Conservation (phyloP, 495 filamentous ascomycete species). For the Aspergillus mulundensis region DNA sequence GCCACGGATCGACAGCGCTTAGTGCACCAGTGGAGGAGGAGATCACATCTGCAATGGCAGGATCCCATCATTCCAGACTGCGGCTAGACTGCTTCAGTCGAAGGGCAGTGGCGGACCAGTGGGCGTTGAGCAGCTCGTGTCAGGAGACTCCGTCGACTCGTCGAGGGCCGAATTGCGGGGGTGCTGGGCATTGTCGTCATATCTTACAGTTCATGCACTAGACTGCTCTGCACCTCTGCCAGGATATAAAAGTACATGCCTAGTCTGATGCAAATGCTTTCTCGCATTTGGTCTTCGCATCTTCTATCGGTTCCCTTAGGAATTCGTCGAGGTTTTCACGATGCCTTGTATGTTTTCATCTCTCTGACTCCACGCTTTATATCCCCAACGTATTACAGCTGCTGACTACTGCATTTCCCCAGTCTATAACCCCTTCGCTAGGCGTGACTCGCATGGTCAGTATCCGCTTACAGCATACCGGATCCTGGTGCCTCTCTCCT, state of each 20-base stretch:
- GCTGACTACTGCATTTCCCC: not conserved
- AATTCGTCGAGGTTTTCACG: not conserved
- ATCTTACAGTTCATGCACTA: not conserved
- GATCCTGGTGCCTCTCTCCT: slow-evolving; percentile 64
- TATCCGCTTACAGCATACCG: slow-evolving; percentile 56
- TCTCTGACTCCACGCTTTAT: not conserved
- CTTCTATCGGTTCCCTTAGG: not conserved
- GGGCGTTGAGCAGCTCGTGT: slow-evolving; percentile 3
- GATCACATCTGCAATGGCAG: not conserved
- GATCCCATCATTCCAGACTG: not conserved
- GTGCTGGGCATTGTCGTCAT: slow-evolving; percentile 5
- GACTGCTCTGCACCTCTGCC: too few species aligned
- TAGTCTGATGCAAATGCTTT: too few species aligned
- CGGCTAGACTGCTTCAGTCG: not conserved
- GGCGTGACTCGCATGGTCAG: slow-evolving; percentile 54
- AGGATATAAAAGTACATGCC: not conserved
- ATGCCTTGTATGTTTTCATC: slow-evolving; percentile 7
- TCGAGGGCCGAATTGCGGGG: too few species aligned
- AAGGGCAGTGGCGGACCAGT: slow-evolving; percentile 14
- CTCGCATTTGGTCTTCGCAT: too few species aligned
- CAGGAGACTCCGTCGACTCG: slow-evolving; percentile 15
- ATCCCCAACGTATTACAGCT: not conserved
- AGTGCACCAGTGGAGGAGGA: not conserved
- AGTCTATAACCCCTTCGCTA: slow-evolving; percentile 59
- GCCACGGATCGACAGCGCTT: slow-evolving; percentile 14